phyloP scores from a whole-genome alignment of 768 basidiomycete genomes.

The Mycena albidolilacea region DNA sequence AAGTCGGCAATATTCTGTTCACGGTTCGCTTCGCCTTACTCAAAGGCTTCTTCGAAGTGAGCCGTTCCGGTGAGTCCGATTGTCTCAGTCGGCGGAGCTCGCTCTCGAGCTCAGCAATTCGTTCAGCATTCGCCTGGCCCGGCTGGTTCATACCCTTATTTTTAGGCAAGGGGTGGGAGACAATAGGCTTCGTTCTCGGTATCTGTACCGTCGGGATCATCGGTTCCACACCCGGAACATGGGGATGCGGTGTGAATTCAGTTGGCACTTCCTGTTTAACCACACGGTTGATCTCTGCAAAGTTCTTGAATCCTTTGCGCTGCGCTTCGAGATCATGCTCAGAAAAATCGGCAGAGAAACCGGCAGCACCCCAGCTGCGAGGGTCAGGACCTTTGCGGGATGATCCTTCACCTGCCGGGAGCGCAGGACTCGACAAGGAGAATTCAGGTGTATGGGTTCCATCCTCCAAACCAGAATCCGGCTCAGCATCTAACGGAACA shows the following conservation, averaged over 20 bases:
- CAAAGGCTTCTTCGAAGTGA: not conserved
- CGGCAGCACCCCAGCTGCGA: not conserved
- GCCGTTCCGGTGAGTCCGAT: not conserved
- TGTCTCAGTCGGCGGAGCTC: slow-evolving; percentile 5
- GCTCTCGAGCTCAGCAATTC: slow-evolving; percentile 10
- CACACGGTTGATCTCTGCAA: slow-evolving; percentile 7
- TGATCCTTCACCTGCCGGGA: not conserved
- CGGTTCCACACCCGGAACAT: slow-evolving; percentile 5
- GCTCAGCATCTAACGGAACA: not conserved
- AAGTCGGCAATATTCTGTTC: not conserved
- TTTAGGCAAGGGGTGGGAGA: not conserved
- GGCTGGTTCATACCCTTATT: not conserved
- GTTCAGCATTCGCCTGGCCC: slow-evolving; percentile 6
- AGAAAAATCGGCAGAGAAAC: slow-evolving; percentile 1
- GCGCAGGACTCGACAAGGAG: not conserved
- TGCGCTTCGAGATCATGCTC: not conserved
- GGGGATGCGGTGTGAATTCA: not conserved
- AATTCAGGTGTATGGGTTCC: not conserved
- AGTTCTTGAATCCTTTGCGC: slow-evolving; percentile 2
- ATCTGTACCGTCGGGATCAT: not conserved
- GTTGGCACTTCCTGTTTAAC: not conserved
- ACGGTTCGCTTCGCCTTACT: slow-evolving; percentile 2
- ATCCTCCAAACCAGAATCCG: slow-evolving; percentile 1
- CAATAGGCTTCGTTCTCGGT: not conserved
- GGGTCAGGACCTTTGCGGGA: slow-evolving; percentile 2